Conservation (phyloP, 768 basidiomycete species). For the Russula sp. region DNA sequence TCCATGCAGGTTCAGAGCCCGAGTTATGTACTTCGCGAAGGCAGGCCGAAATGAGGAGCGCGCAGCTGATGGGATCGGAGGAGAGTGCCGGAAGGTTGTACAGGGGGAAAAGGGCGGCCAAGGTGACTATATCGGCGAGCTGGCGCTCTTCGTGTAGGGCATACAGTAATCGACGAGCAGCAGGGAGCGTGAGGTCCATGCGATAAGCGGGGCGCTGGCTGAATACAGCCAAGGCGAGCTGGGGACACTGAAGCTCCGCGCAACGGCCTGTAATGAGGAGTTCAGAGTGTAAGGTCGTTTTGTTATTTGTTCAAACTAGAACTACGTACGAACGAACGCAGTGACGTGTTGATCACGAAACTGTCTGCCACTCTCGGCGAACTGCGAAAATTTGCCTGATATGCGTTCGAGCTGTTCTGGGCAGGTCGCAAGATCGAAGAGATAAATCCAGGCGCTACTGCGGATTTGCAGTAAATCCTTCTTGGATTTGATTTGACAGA, state of each 20-base stretch:
- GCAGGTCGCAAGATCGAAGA: slow-evolving; percentile 21
- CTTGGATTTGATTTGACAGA: background rate
- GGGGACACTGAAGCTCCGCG: slow-evolving; percentile 47
- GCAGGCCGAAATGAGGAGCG: slow-evolving; percentile 54
- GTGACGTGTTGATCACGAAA: slow-evolving; percentile 12
- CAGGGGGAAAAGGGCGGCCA: slow-evolving; percentile 47
- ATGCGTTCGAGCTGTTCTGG: slow-evolving; percentile 15
- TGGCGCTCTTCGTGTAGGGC: slow-evolving; percentile 45
- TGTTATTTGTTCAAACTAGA: background rate
- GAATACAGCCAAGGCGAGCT: slow-evolving; percentile 55
- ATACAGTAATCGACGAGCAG: slow-evolving; percentile 53
- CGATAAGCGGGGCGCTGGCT: slow-evolving; percentile 58
- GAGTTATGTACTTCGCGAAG: slow-evolving; percentile 36
- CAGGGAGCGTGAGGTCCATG: slow-evolving; percentile 42
- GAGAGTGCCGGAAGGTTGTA: slow-evolving; percentile 51
- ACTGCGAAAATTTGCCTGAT: slow-evolving; percentile 16
- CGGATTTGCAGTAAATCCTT: slow-evolving; percentile 11
- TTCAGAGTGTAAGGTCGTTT: background rate
- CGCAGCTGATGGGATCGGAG: slow-evolving; percentile 49
- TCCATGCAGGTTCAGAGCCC: slow-evolving; percentile 29
- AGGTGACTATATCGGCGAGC: slow-evolving; percentile 43
- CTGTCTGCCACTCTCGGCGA: slow-evolving; percentile 12
- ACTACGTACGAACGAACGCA: slow-evolving; percentile 21
- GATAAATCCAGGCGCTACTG: slow-evolving; percentile 20
- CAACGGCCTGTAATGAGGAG: slow-evolving; percentile 48